Base-by-base conservation (phyloP, 225 moss, liverwort and hornwort genomes). In the Bryoerythrophyllum caledonicum region DNA sequence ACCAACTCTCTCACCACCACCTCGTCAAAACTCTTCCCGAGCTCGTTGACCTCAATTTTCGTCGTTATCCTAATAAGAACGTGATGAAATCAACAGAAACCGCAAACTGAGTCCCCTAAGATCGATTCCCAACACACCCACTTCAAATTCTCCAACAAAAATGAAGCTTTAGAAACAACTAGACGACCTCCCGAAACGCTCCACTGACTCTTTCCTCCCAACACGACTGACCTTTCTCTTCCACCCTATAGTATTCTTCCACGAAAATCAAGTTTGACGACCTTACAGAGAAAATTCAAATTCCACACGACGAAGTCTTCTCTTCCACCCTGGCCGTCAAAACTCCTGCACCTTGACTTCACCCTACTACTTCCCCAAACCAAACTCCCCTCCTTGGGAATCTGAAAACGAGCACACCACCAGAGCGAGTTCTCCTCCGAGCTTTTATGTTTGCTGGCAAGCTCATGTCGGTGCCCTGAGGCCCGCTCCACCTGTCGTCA, bases 401-500 rank as follows among this genome's bases (percentile, higher is more conserved):
- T 10, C 37, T 23, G 28, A 1, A 71, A 59, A 9, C 4, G 41
- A 13, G 20, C 43, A 38, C 70, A 60, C 32, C 74, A 58, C 52
- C 6, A 32, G n/a, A 43, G 25, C n/a, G 11, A 40, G 48, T 17
- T 49, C 16, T 14, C 9, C 12, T 35, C 26, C 38, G 41, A 12
- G 66, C 43, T 37, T 11, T 25, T 27, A 66, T 13, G 74, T 60
- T 27, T n/a, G 48, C 70, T 68, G 37, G 24, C 19, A 20, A 15
- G 48, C 19, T 49, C 43, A 43, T 41, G 74, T 65, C 74, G 64
- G 78, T 44, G 78, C 74, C 30, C 35, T 24, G 23, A 71, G 19
- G 7, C 28, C 16, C 52, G 51, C 30, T 53, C 65, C 78, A 70
- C 65, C 74, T 68, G 82, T 74, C 78, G 24, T 8, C 15, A 24